These are phyloP conservation scores for Dactylonectria estremocensis DNA, from an alignment of 2,329 filamentous ascomycete species.

Conservation along the genomic window DNA sequence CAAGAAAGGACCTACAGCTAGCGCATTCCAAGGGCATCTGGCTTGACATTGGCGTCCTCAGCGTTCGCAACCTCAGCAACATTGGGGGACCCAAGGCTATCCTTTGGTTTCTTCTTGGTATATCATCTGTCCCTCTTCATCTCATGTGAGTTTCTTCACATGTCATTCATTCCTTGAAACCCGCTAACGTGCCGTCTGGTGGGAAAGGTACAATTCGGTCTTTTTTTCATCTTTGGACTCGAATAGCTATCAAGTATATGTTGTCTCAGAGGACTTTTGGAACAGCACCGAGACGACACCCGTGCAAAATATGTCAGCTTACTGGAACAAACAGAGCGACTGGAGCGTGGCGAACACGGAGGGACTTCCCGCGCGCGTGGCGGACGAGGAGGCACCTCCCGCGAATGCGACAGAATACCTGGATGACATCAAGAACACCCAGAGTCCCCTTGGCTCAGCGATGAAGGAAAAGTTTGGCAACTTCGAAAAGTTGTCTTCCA, in stretches of 20 bases:
- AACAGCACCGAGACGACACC: not conserved
- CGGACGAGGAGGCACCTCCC: too few species aligned
- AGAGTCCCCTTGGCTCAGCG: too few species aligned
- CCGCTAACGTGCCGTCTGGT: not conserved
- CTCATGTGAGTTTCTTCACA: constrained; percentile 3
- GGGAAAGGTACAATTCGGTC: constrained; percentile 17
- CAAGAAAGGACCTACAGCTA: constrained; percentile 47
- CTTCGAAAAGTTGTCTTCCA: not conserved
- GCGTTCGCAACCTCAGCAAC: constrained; percentile 24
- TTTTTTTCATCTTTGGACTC: constrained; percentile 3
- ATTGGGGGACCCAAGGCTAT: constrained; percentile 5
- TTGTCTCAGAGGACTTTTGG: constrained; percentile 27
- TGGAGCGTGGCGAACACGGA: too few species aligned
- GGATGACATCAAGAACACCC: too few species aligned
- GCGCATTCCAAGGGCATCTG: constrained; percentile 25
- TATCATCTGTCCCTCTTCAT: constrained; percentile 21
- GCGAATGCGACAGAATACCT: too few species aligned
- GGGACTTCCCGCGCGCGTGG: too few species aligned
- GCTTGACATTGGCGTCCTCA: constrained; percentile 37
- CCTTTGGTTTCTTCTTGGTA: constrained; percentile 7
- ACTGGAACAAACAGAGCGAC: too few species aligned
- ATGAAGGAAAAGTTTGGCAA: too few species aligned
- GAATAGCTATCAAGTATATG: constrained; percentile 14
- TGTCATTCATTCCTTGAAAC: not conserved
- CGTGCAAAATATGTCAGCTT: too few species aligned